Percentiles rank a stretch among this genome's conserved stretches.
Evolutionary conservation across 2,329 filamentous ascomycete species (phyloP).

Genomic region (Colletotrichum chrysophilum): DNA sequence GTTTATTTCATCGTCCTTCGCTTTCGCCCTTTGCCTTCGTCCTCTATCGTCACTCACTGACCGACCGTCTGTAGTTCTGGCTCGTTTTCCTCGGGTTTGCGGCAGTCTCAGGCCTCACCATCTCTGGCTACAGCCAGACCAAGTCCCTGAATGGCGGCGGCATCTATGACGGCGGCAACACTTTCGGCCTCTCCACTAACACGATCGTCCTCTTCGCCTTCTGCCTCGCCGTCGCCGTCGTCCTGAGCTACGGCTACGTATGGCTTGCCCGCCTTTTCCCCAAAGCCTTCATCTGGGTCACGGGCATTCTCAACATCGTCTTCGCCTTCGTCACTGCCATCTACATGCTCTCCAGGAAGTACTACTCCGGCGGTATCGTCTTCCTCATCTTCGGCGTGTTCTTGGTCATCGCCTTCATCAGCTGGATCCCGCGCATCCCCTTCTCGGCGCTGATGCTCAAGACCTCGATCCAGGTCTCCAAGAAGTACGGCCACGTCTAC

Average conservation of each 20-base stretch:
- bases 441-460: slow-evolving; percentile 91
- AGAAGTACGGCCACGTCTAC: slow-evolving; percentile 85
- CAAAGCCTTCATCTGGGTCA: slow-evolving; percentile 92
- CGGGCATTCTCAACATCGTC: slow-evolving; percentile 85
- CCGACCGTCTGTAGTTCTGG: slow-evolving; percentile 65
- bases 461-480: slow-evolving; percentile 84
- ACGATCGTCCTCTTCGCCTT: slow-evolving; percentile 87
- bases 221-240: slow-evolving; percentile 73
- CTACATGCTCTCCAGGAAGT: slow-evolving; percentile 79
- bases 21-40: not conserved
- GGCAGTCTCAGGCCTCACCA: slow-evolving; percentile 75
- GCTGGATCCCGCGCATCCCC: slow-evolving; percentile 89
- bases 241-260: slow-evolving; percentile 80
- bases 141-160: slow-evolving; percentile 70
- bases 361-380: slow-evolving; percentile 86
- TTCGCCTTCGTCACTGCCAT: slow-evolving; percentile 86
- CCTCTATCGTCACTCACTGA: no score
- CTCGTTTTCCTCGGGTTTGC: slow-evolving; percentile 74
- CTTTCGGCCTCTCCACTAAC: slow-evolving; percentile 76
- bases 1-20: not conserved
- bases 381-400: slow-evolving; percentile 86
- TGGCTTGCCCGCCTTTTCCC: slow-evolving; percentile 78
- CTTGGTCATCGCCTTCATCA: slow-evolving; percentile 81
- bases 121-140: slow-evolving; percentile 74
- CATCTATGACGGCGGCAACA: slow-evolving; percentile 73